Base-by-base conservation (phyloP, 768 basidiomycete genomes). In the Tulasnella sp. region DNA sequence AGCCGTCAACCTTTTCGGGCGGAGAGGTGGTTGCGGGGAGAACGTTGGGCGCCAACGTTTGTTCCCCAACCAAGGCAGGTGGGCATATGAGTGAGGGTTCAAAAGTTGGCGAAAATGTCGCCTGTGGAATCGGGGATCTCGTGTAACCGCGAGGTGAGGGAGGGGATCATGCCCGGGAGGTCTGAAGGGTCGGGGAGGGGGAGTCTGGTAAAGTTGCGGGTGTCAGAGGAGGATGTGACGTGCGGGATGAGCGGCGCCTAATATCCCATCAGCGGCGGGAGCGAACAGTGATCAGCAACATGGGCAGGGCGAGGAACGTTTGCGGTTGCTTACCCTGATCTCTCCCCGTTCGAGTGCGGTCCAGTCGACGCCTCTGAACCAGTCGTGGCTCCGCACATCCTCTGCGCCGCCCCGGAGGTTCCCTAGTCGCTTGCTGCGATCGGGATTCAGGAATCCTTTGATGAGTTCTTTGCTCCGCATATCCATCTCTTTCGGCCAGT, bases 321-420 rank as follows among this genome's bases (percentile, higher is more conserved):
- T 6, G 15, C 36, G 34, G 46, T 32, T 42, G 71, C 78, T 65
- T 63, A 89, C 90, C 65, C 82, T 79, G 58, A 94, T 93, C 69
- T 91, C 85, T 55, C 86, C 79, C 34, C 84, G 78, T 67, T 89
- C 86, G 39, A 94, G 70, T 2, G 86, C 85, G 59, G 79, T 82
- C 91, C 91, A 94, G 65, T 93, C 89, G 34, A 94, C 91, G 12
- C 91, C 92, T 67, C 83, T 77, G 73, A 97, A 97, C 93, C 93
- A 98, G 0, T 86, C 79, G 68, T 98, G 93, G 52, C 82, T 80
- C 62, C 93, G 77, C 36, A 98, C 81, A 69, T 96, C 94, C 62
- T 88, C 82, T 3, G 92, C 82, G 4, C 92, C 94, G 35, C 90
- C 88, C 40, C 83, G 84, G 72, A 97, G 80, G 67, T 98, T 97